Evolutionary conservation across 2,329 filamentous ascomycete genomes (phyloP), one percentile per base, ranked within the genome.

Genomic region (Alternaria alternata): DNA sequence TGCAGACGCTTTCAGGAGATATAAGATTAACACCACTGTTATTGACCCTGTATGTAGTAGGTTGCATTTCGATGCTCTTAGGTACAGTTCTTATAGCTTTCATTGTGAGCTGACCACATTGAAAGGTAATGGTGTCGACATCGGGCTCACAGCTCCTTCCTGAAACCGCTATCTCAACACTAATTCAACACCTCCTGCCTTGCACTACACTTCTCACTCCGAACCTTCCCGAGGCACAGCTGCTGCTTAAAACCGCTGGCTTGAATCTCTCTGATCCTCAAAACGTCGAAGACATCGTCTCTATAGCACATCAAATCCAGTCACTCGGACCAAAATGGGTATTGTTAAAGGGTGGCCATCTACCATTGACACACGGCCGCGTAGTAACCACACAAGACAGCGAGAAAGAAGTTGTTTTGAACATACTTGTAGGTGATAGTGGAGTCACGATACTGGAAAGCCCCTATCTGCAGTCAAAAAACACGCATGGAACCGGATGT

Each of bases 401-500:
- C 7, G 88, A 94, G 51, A 86, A 82, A 51, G 81, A 88, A 26
- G 70, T 91, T 2, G 88, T 97, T 1, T 84, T 96, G 28, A 92
- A 98, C 73, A 84, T 97, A 4, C 84, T 97, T 5, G 87, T 88
- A 43, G 91, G 92, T 7, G 84, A 84, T 0, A 82, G 81, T 0
- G 78, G 85, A n/a, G 77, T 85, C 0, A 82, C 87, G 1, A 81
- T 88, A 39, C 85, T 97, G 49, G 85, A 93, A 76, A 91, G 88
- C 39, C 83, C 84, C 5, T 97, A 91, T 73, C 84, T 92, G 63
- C 80, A 84, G 9, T 93, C 90, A 8, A 89, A 84, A 61, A 94
- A 94, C 73, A 98, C 94, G 0, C 95, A 99, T 72, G 95, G 95
- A 1, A 98, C 95, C 0, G 95, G 95, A 4, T 99, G 95, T 75